These are phyloP conservation scores for Talaromyces piceae DNA, from an alignment of 2,329 filamentous ascomycete genomes.

Conservation along the genomic window DNA sequence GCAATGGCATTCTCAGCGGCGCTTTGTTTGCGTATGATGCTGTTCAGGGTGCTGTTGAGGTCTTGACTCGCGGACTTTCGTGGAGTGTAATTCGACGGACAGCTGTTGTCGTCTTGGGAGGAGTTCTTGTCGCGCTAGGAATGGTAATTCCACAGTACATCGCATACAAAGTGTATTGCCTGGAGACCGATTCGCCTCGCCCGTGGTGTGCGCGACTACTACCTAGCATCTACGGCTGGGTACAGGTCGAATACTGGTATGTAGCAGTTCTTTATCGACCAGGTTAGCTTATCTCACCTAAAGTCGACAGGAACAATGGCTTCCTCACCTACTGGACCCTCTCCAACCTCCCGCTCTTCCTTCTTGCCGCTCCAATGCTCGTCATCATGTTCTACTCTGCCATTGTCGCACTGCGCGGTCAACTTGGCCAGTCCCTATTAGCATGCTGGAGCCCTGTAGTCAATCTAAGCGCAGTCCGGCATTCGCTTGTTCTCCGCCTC, in stretches of 20 bases:
- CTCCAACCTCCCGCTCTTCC: conserved; percentile 78
- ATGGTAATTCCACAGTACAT: conserved; percentile 64
- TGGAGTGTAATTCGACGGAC: conserved; percentile 46
- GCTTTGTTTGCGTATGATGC: conserved; percentile 63
- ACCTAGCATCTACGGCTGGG: conserved; percentile 86
- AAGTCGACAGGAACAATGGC: conserved; percentile 66
- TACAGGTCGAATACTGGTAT: conserved; percentile 86
- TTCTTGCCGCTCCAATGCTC: conserved; percentile 73
- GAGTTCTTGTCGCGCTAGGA: conserved; percentile 59
- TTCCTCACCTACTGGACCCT: conserved; percentile 85
- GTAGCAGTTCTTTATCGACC: conserved; percentile 19
- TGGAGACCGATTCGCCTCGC: conserved; percentile 32
- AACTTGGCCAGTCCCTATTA: background rate
- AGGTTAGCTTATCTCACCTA: background rate
- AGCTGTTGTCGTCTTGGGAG: conserved; percentile 55
- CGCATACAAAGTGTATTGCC: conserved; percentile 68
- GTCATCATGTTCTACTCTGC: conserved; percentile 59
- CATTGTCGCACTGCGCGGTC: conserved; percentile 31
- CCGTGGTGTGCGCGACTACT: conserved; percentile 68
- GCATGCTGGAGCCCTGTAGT: background rate
- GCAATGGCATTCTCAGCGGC: conserved; percentile 81
- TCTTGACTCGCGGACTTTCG: conserved; percentile 32
- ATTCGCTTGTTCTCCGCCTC: conserved; percentile 44
- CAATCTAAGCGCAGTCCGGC: background rate
- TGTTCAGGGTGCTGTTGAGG: conserved; percentile 33